These are phyloP conservation scores for Globomyces sp. DNA, from an alignment of 371 early-diverging fungal species.

Conservation along the genomic window DNA sequence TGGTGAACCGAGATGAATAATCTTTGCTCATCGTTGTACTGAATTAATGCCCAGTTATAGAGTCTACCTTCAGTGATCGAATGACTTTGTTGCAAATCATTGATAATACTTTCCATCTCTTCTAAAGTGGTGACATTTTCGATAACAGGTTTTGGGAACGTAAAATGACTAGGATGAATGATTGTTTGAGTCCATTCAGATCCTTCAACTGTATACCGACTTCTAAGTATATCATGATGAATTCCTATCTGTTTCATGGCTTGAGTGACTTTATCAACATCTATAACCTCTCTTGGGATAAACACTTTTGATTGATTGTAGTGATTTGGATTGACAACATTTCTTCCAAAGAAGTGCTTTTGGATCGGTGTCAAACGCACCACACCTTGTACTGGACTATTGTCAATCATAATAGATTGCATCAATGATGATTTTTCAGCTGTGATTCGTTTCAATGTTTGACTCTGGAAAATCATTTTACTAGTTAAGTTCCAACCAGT, in stretches of 20 bases:
- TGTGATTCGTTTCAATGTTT: slow-evolving; percentile 5
- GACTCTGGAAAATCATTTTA: slow-evolving; percentile 1
- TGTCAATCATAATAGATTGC: background rate
- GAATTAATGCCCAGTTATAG: slow-evolving; percentile 11
- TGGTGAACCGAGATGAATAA: slow-evolving; percentile 27
- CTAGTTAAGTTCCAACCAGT: slow-evolving; percentile 1
- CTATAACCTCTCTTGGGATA: background rate
- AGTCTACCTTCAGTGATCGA: slow-evolving; percentile 16
- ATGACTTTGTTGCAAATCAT: slow-evolving; percentile 6
- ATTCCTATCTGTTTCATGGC: background rate
- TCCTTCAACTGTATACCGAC: background rate
- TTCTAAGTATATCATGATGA: slow-evolving; percentile 28
- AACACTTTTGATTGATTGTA: slow-evolving; percentile 24
- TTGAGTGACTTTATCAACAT: no score
- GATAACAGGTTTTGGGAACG: no score
- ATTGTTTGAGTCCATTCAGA: no score
- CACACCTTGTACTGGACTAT: background rate
- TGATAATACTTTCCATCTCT: slow-evolving; percentile 11
- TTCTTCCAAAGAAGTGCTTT: slow-evolving; percentile 17
- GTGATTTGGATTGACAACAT: slow-evolving; percentile 16
- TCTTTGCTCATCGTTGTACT: slow-evolving; percentile 9
- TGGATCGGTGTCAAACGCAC: slow-evolving; percentile 24
- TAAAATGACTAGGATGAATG: no score
- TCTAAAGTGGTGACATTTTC: background rate
- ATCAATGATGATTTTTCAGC: background rate